Evolutionary conservation across 305 asterid species (phyloP).

Genomic region (Ilex paraguariensis): DNA sequence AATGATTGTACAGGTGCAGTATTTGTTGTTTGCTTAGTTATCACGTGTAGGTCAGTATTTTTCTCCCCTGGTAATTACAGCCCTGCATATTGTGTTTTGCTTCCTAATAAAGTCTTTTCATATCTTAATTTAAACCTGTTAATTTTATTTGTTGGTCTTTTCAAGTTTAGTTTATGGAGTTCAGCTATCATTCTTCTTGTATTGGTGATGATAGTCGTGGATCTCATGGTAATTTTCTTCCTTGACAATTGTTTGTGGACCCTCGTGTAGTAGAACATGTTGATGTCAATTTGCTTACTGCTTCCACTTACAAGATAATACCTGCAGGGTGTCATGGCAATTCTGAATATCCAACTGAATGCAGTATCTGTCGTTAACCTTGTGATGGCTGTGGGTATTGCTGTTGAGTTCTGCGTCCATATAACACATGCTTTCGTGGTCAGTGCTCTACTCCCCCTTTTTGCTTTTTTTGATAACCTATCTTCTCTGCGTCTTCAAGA

Average conservation of each 20-base stretch:
- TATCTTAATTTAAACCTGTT: constrained; percentile 1
- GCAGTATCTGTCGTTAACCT: constrained; percentile 97
- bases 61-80: constrained; percentile 1
- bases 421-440: constrained; percentile 98
- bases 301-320: background rate
- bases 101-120: background rate
- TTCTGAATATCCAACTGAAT: constrained; percentile 80
- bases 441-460: constrained; percentile 21
- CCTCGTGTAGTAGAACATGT: background rate
- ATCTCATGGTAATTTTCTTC: constrained; percentile 63
- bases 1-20: constrained; percentile 69
- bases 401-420: constrained; percentile 98
- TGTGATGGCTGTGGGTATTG: constrained; percentile 96
- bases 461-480: background rate
- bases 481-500: background rate
- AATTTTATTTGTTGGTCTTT: constrained; percentile 7
- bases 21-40: constrained; percentile 77
- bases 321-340: constrained; percentile 92
- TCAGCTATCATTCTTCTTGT: constrained; percentile 90
- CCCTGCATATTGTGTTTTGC: background rate
- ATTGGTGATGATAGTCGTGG: constrained; percentile 83
- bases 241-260: background rate
- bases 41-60: constrained; percentile 78
- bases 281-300: background rate
- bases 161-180: constrained; percentile 75